These are phyloP conservation scores for Sonneratia alba DNA, from an alignment of 345 rosid genomes.

Conservation along the genomic window DNA sequence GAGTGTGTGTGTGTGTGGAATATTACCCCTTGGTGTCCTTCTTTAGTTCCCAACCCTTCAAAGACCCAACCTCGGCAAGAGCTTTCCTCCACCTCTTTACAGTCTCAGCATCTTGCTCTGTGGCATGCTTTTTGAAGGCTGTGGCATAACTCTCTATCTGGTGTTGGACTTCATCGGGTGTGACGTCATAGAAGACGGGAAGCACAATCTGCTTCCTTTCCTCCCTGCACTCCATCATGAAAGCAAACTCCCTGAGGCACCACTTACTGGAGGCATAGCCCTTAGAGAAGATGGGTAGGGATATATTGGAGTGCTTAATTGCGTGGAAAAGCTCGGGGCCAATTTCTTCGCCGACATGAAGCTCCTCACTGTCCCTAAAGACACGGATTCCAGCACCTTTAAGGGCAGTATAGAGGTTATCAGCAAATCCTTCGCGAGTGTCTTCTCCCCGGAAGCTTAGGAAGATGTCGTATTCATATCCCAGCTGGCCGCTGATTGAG, in stretches of 20 bases:
- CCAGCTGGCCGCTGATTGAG: background rate
- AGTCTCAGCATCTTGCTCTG: background rate
- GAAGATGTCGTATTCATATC: background rate
- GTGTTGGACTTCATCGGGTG: background rate
- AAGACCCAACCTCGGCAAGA: too few relatives aligned
- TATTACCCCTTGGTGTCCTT: too few relatives aligned
- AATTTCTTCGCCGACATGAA: conserved; percentile 3
- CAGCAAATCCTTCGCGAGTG: background rate
- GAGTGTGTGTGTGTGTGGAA: too few relatives aligned
- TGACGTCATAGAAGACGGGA: background rate
- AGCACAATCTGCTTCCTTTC: background rate
- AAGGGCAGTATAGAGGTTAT: background rate
- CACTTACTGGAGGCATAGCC: conserved; percentile 1
- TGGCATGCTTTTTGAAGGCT: background rate
- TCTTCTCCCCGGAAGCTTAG: background rate
- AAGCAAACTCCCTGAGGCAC: conserved; percentile 4
- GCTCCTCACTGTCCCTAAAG: background rate
- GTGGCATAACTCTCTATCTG: background rate
- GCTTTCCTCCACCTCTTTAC: background rate
- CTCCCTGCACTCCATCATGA: background rate
- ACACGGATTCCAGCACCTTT: background rate
- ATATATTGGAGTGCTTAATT: background rate
- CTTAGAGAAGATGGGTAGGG: background rate
- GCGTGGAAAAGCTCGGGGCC: background rate
- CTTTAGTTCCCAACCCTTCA: too few relatives aligned